These are phyloP conservation scores for Phytophthora vignae DNA, from an alignment of 352 stramenopile species.

Conservation along the genomic window DNA sequence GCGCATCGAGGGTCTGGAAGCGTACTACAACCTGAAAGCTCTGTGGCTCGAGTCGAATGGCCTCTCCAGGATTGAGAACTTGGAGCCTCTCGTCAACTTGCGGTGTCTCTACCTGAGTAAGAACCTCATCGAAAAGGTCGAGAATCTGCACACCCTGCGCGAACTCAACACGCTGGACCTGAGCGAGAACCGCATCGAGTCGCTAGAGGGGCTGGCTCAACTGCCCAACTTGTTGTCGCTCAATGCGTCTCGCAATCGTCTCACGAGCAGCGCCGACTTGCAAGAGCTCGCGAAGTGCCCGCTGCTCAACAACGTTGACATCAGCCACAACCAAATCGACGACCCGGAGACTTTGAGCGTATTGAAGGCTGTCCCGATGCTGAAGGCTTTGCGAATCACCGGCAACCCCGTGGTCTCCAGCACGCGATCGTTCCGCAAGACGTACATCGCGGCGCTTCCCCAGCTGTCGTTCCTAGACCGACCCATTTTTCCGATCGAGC, in stretches of 20 bases:
- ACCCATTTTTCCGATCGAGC: conserved; percentile 94
- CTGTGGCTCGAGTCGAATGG: conserved; percentile 97
- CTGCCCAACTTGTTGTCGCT: conserved; percentile 87
- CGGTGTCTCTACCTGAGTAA: conserved; percentile 94
- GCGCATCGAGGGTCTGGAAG: conserved; percentile 94
- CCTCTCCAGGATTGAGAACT: conserved; percentile 86
- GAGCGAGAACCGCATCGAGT: conserved; percentile 91
- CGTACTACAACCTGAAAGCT: conserved; percentile 93
- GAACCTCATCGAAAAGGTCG: conserved; percentile 91
- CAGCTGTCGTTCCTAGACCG: conserved; percentile 94
- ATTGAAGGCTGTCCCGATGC: conserved; percentile 79
- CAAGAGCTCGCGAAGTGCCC: conserved; percentile 73
- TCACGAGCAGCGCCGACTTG: conserved; percentile 79
- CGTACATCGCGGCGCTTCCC: conserved; percentile 87
- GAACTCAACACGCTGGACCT: conserved; percentile 94
- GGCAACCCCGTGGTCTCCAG: conserved; percentile 93
- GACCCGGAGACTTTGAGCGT: conserved; percentile 83
- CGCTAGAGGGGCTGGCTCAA: conserved; percentile 81
- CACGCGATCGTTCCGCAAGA: conserved; percentile 95
- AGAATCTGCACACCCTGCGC: conserved; percentile 62
- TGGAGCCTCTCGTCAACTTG: conserved; percentile 77
- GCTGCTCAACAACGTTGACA: conserved; percentile 91
- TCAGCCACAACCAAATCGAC: conserved; percentile 92
- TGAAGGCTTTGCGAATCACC: conserved; percentile 80
- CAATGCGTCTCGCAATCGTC: conserved; percentile 91